Base-by-base conservation (phyloP, 139 green algal species). In the Pseudopediastrum boryanum region DNA sequence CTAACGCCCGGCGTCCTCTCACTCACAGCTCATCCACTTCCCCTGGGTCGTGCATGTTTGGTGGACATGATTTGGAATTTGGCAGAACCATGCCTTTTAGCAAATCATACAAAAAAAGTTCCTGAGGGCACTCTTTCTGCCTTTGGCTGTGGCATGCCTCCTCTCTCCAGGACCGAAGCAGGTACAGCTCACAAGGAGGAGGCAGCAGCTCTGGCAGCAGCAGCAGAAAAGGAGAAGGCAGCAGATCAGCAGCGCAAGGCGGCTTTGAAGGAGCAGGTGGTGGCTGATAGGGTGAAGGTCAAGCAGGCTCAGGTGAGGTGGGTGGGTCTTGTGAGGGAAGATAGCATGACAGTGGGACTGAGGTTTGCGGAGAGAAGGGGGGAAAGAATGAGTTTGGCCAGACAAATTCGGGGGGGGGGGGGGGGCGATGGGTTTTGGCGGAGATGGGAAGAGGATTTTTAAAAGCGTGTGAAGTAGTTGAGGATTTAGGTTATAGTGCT, bases 121-220 rank as follows among this genome's bases (percentile, higher is more conserved):
- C 36, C 58, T 50, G 56, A 71, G n/a, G n/a, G n/a, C n/a, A n/a
- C n/a, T n/a, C n/a, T n/a, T n/a, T n/a, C n/a, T n/a, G n/a, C n/a
- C n/a, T n/a, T n/a, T n/a, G n/a, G n/a, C n/a, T n/a, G n/a, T n/a
- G n/a, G n/a, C n/a, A n/a, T n/a, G n/a, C n/a, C n/a, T n/a, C n/a
- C n/a, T n/a, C n/a, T n/a, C n/a, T n/a, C n/a, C n/a, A n/a, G n/a
- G 46, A 88, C 89, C 66, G 87, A 86, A 71, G 78, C 85, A 75
- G 68, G 62, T 0, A 71, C 82, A 79, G 54, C 61, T 8, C 72
- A 88, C 0, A 83, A 87, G 69, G 86, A 85, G 42, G 51, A 77
- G 33, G 58, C 73, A 82, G 54, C 56, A 67, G 46, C 81, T 88
- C 71, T 25, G 68, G n/a, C 79, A 89, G 74, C 82, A 86, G 71